Evolutionary conservation across 352 stramenopile species (phyloP), one percentile per base, ranked within the genome.

Genomic region (Blastocystis sp.): DNA sequence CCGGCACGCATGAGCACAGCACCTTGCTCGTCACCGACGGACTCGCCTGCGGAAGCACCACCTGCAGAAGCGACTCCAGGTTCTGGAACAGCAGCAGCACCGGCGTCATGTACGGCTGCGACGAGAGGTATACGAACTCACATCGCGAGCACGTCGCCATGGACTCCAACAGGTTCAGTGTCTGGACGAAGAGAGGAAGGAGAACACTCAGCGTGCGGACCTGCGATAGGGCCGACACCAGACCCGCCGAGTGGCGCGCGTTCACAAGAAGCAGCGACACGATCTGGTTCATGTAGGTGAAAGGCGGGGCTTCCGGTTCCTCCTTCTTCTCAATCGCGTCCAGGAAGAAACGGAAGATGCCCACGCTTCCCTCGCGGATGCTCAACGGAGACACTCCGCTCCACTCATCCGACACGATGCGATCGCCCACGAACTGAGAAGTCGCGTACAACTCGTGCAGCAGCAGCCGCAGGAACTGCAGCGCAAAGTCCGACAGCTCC

Each of bases 211-310:
- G 32, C 27, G 75, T 21, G 18, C 8, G 9, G n/a, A 21, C 24
- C 29, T 72, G 36, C 1, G 14, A 8, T 29, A 85, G 63, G 11
- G 27, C 21, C 1, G 71, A 38, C 32, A 76, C 51, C 21, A 85
- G 24, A 57, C 75, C 63, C 8, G 21, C 24, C 9, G 49, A 73
- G 18, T 61, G 42, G 8, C 63, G 40, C 24, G 57, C 57, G n/a
- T 36, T 34, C 11, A 44, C 36, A 8, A 76, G 18, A 6, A 85
- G 18, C 11, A 85, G 3, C 32, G 57, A 73, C n/a, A 85, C 24
- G n/a, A 85, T 29, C 27, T 85, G 75, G 40, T 76, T 76, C 14
- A 85, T 54, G 38, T 76, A 85, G 7, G 63, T 76, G 63, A 85
- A 85, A 24, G 69, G 69, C 24, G 54, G 27, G 18, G 46, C 69